phyloP scores from a whole-genome alignment of 73 alveolate species.

The Tetrahymena malaccensis region DNA sequence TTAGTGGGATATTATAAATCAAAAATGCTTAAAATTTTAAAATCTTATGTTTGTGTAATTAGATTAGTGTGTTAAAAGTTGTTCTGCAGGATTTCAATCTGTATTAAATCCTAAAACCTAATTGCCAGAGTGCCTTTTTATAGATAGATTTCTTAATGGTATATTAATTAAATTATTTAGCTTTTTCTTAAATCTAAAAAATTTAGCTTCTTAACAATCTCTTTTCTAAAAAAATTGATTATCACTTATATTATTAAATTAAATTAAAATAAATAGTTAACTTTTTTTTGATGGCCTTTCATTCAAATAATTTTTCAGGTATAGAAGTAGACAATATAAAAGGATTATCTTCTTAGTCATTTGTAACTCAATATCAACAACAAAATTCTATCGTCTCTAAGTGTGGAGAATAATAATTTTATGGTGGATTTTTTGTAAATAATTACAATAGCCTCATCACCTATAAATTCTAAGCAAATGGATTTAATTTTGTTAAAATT shows the following conservation, averaged over 20 bases:
- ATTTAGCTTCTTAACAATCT: too few species aligned
- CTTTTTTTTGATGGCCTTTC: background rate
- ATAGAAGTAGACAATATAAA: background rate
- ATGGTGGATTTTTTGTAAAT: background rate
- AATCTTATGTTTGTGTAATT: background rate
- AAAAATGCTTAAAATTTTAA: background rate
- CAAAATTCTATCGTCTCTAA: background rate
- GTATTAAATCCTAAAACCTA: background rate
- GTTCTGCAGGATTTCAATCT: background rate
- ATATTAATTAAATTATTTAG: too few species aligned
- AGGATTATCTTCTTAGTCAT: background rate
- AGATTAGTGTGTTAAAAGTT: background rate
- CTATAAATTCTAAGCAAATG: background rate
- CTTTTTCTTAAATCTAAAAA: too few species aligned
- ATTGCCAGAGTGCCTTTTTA: background rate
- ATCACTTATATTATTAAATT: too few species aligned
- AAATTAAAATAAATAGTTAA: too few species aligned
- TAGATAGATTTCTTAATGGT: background rate
- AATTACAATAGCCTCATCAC: background rate
- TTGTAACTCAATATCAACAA: background rate
- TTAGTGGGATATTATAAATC: background rate
- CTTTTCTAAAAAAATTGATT: too few species aligned
- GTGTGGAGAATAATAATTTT: background rate
- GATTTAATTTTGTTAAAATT: background rate
- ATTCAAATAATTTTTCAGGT: background rate